Evolutionary conservation across 1,284 basidiomycete genomes (phyloP), one percentile per base, ranked within the genome.

Genomic region (Gymnopus androsaceus): DNA sequence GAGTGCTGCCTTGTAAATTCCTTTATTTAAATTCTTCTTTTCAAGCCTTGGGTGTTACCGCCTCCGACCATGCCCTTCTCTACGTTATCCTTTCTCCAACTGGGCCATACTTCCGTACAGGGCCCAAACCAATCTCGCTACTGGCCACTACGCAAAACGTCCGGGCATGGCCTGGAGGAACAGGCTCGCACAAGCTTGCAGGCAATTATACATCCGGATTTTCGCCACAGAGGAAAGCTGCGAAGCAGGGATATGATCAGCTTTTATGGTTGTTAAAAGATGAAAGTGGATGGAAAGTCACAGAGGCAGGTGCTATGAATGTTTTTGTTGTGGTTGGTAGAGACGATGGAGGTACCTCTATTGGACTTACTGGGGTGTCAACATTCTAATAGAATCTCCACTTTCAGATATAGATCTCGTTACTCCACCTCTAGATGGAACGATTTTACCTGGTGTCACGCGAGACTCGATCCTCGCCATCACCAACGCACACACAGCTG

Each of bases 151-250:
- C 75, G 17, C 79, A 87, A 46, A 79, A 77, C 59, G 88, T 92
- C 3, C 84, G 93, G 36, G 81, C 92, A 0, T 94, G 91, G 90
- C 92, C 92, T 0, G 92, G 92, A 42, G 90, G 86, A 8, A 88
- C 85, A 0, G 88, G 87, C 19, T 80, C 72, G 0, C 73, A 79
- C 72, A 89, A 89, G 67, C 70, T 90, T 15, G 81, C 81, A 0
- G 64, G 82, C 11, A 93, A 92, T 73, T 92, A 92, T 65, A 74
- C 86, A 0, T 84, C 87, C 0, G 81, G 81, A 2, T 87, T 93
- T 69, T 66, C 80, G 12, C 83, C 88, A 0, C 87, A 88, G 66
- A 71, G 77, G 28, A 67, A 76, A 8, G 92, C 92, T 0, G 77
- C 79, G 1, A 73, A 79, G 47, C 67, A 79, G 42, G 92, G 92